Evolutionary conservation across 495 filamentous ascomycete genomes (phyloP), one percentile per base, ranked within the genome.

Genomic region (Tetracladium setigerum): DNA sequence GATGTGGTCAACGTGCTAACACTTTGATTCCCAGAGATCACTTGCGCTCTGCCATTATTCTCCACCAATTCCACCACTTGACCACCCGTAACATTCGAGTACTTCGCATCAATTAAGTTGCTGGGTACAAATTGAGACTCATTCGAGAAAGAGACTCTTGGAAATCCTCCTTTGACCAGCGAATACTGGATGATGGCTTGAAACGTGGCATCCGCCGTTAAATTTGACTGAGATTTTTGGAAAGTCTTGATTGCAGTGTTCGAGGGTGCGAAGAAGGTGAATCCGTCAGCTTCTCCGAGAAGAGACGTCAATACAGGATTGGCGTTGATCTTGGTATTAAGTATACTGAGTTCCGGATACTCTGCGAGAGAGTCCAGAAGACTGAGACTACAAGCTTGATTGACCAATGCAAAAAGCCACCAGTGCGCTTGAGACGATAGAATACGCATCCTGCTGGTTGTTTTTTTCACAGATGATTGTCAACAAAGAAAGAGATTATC

Each of bases 201-300:
- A 1, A 52, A 15, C 30, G 16, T 15, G 30, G 15, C 36, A 16
- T 24, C 24, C 9, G 11, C 41, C 5, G 35, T 10, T 2, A 36
- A 9, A 8, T 18, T 40, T 4, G 18, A 30, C 27, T 41, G 45
- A 11, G 47, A 47, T 35, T 50, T 46, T 7, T 57, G 47, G 12
- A 66, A 55, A 13, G 44, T 55, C n/a, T 37, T 39, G 36, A 74
- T 53, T 5, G 70, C 68, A 5, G 60, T 52, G 44, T 74, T 67
- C 30, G 46, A 56, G 13, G 70, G 70, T 11, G 70, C 70, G 10
- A 74, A 54, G 41, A 72, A 53, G n/a, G 70, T 74, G 46, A 74
- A 45, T 27, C 27, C n/a, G 4, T 39, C 36, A 31, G 35, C 18
- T 38, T 38, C 44, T 31, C 32, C 5, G 27, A 47, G 44, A 14